phyloP scores from a whole-genome alignment of 164 flowering plant genomes.

The Vitis rupestris region DNA sequence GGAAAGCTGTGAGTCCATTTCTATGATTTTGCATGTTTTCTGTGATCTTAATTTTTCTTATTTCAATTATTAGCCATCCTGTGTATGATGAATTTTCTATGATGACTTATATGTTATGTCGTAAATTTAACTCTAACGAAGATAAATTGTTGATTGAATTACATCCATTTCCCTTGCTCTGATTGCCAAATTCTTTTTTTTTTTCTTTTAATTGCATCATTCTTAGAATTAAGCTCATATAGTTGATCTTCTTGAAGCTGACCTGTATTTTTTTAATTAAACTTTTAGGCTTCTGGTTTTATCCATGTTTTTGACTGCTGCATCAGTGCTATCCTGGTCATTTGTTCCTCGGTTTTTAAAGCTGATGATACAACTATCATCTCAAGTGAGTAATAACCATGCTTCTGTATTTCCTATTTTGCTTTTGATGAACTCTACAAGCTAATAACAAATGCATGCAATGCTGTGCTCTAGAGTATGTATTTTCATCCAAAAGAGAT shows the following conservation, averaged over 20 bases:
- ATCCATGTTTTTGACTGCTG: constrained; percentile 63
- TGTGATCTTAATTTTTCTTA: neutral
- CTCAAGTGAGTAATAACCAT: constrained; percentile 60
- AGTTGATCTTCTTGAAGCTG: neutral
- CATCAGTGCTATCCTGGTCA: constrained; percentile 82
- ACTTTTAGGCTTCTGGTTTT: constrained; percentile 67
- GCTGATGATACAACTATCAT: constrained; percentile 84
- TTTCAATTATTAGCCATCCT: too few relatives aligned
- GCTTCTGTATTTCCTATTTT: too few relatives aligned
- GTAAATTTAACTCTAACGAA: too few relatives aligned
- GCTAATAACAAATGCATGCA: too few relatives aligned
- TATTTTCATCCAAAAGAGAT: too few relatives aligned
- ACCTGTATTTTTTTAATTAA: neutral
- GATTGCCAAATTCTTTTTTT: neutral
- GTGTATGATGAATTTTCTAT: too few relatives aligned
- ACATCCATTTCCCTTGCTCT: neutral
- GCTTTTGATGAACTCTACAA: too few relatives aligned
- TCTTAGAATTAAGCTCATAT: neutral
- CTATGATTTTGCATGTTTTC: neutral
- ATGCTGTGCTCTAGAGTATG: too few relatives aligned
- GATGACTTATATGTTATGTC: too few relatives aligned
- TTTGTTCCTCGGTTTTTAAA: constrained; percentile 92
- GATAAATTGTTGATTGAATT: neutral
- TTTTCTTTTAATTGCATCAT: neutral
- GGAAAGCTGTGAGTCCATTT: constrained; percentile 71